Base-by-base conservation (phyloP, 352 stramenopile species). In the Globisporangium takayamanum region DNA sequence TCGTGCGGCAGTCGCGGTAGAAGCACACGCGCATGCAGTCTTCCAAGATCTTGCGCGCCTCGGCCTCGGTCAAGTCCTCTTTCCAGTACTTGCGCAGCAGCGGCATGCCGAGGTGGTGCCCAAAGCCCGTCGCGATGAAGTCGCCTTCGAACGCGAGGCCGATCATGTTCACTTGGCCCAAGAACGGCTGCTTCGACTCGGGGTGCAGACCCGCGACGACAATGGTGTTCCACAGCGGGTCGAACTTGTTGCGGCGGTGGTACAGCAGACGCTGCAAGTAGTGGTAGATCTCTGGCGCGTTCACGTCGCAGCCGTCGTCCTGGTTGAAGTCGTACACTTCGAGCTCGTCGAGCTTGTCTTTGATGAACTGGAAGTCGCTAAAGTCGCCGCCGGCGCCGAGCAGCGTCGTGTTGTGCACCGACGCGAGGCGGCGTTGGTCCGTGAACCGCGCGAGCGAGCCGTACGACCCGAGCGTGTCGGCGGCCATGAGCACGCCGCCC, bases 171-270 rank as follows among this genome's bases (percentile, higher is more conserved):
- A 98, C 88, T 48, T 95, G 89, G n/a, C 96, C 97, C 46, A 99
- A 85, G 75, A 99, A 94, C 12, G 83, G 98, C 53, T 88, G 65
- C 59, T 90, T 78, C 33, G 89, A 95, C 68, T 97, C 85, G 28
- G 90, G 85, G 56, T 94, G 84, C 49, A 93, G 75, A 3, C 97
- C 97, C n/a, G 92, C 97, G 53, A 99, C 88, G 0, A 99, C 84
- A 5, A 99, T 63, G 56, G 96, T 97, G 81, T 99, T 99, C 97
- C 97, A 99, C 28, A 99, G 85, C 46, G 97, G 97, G 75, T 99
- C 97, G 68, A 99, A 98, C 68, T 99, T 98, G 76, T 98, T 99
- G 67, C 97, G 88, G 64, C 96, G 88, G 71, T 99, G 92, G 86
- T 99, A 99, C 76, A 99, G 84, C 58, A 99, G 88, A 25, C 96